Evolutionary conservation across 495 filamentous ascomycete species (phyloP), one percentile per base, ranked within the genome.

Genomic region (Neurospora sp.): DNA sequence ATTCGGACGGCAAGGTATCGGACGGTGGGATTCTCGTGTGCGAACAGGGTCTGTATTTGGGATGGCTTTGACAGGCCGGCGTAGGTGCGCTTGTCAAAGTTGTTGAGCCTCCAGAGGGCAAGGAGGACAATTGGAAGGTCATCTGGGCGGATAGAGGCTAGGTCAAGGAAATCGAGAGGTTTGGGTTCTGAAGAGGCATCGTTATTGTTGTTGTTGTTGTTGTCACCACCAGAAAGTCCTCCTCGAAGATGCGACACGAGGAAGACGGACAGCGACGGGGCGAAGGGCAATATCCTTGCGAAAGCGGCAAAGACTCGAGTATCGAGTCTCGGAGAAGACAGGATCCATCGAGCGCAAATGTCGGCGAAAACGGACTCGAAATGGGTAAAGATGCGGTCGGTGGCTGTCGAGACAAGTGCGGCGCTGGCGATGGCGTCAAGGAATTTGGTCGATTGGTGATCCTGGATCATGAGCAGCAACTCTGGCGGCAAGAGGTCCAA

Each of bases 1-100:
- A 92, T 87, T 80, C 92, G 87, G 68, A 97, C 86, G 16, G 93
- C 90, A 69, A 99, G 85, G 79, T 94, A 98, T 80, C 91, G 87
- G 20, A 96, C 87, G 8, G 86, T 81, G 40, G 76, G 81, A 40
- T 88, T 83, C 53, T 81, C 76, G 82, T 94, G 90, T 71, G 83
- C 81, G 74, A 96, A 89, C 10, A 95, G 85, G 59, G 79, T 79
- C 80, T 93, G 89, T 5, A 96, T 82, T 74, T 87, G 89, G 42
- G 88, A 85, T 1, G 91, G 90, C 12, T 84, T 87, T 22, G 94
- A 84, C 71, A 86, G 83, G 75, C 80, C 81, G 35, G 87, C 85
- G 75, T 91, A 96, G 1, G 84, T 86, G 37, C 86, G 82, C 73
- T 88, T 85, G 75, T 96, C 90, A 76, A 91, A 91, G 72, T 88